These are phyloP conservation scores for Cymbidium sinense DNA, from an alignment of 106 monocot species.

Conservation along the genomic window DNA sequence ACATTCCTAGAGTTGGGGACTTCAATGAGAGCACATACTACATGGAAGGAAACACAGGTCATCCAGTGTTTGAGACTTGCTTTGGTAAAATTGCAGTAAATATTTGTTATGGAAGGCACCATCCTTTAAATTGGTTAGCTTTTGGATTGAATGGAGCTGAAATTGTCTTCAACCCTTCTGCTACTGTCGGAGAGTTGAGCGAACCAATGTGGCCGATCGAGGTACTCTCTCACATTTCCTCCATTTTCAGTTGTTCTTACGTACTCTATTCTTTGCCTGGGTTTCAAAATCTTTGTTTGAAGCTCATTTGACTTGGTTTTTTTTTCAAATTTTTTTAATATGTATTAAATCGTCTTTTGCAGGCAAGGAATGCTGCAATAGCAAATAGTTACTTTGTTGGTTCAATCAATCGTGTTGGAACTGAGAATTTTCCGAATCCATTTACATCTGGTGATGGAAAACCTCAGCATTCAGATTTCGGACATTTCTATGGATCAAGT, in stretches of 20 bases:
- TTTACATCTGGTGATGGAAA: slow-evolving; percentile 97
- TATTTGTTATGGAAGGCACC: slow-evolving; percentile 96
- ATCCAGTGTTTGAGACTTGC: slow-evolving; percentile 94
- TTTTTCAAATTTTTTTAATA: too few relatives aligned
- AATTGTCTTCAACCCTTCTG: slow-evolving; percentile 97
- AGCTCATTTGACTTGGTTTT: too few relatives aligned
- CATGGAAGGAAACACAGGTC: slow-evolving; percentile 92
- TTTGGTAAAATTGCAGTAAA: slow-evolving; percentile 89
- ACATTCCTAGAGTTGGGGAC: slow-evolving; percentile 97
- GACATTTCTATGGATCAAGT: slow-evolving; percentile 92
- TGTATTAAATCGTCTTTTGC: slow-evolving; percentile 7
- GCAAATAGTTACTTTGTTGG: slow-evolving; percentile 88
- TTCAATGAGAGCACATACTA: slow-evolving; percentile 97
- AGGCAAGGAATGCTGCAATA: slow-evolving; percentile 94
- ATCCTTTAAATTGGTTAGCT: slow-evolving; percentile 88
- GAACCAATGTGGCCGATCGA: slow-evolving; percentile 99
- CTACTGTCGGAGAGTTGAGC: slow-evolving; percentile 93
- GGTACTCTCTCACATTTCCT: slow-evolving; percentile 25
- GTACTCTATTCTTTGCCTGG: not conserved
- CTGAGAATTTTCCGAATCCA: slow-evolving; percentile 80
- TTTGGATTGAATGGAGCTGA: slow-evolving; percentile 97
- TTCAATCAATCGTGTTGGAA: slow-evolving; percentile 90
- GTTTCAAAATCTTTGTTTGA: too few relatives aligned
- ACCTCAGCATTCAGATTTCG: slow-evolving; percentile 76
- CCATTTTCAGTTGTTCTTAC: not conserved